Percentiles rank a stretch among this genome's conserved stretches.
phyloP scores from a whole-genome alignment of 2,329 filamentous ascomycete species.

The Raffaelea arxii region DNA sequence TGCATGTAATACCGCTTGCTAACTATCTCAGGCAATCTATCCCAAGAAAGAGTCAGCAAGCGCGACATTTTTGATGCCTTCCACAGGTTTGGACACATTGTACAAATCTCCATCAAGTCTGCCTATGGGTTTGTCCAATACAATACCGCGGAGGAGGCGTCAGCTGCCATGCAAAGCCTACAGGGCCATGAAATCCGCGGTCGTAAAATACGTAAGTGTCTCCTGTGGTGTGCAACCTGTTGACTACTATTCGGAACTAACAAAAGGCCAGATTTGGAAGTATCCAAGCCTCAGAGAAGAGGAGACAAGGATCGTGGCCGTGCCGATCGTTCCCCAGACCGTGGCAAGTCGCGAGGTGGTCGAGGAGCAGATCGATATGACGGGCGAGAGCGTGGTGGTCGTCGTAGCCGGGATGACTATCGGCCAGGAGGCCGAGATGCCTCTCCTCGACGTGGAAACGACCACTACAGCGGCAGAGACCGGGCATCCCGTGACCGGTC shows the following conservation, averaged over 20 bases:
- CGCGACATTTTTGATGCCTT: slow-evolving; percentile 90
- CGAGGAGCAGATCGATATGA: slow-evolving; percentile 39
- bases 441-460: no score
- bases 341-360: slow-evolving; percentile 28
- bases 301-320: slow-evolving; percentile 42
- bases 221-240: slow-evolving; percentile 49
- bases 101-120: slow-evolving; percentile 93
- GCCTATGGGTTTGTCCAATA: slow-evolving; percentile 97
- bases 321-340: slow-evolving; percentile 47
- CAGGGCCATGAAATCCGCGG: slow-evolving; percentile 77
- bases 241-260: slow-evolving; percentile 20
- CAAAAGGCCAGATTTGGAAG: slow-evolving; percentile 84
- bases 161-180: slow-evolving; percentile 62
- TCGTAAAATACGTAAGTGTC: slow-evolving; percentile 78
- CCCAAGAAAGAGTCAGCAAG: slow-evolving; percentile 87
- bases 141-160: slow-evolving; percentile 64
- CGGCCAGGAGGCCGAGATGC: slow-evolving; percentile 35
- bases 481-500: slow-evolving; percentile 51
- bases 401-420: slow-evolving; percentile 50
- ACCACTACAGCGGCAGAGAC: slow-evolving; percentile 23
- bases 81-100: slow-evolving; percentile 72
- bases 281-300: slow-evolving; percentile 78
- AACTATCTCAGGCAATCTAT: slow-evolving; percentile 68
- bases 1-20: slow-evolving; percentile 13
- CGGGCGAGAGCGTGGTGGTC: slow-evolving; percentile 35